Conservation (phyloP, 2,329 filamentous ascomycete species). For the Fusarium mangiferae region DNA sequence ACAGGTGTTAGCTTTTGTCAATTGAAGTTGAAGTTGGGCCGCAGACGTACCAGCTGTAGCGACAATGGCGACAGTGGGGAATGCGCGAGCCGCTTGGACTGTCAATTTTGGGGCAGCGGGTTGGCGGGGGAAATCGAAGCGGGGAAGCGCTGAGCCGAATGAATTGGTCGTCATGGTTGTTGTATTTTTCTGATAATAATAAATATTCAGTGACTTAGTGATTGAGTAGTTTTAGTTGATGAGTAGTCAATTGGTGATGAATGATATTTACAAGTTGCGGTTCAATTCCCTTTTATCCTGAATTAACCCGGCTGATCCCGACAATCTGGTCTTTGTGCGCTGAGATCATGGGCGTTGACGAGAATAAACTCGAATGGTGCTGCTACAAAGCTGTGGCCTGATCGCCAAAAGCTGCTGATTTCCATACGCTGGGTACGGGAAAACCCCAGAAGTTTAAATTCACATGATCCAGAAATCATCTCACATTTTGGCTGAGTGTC, state of each 20-base stretch:
- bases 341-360: neutral
- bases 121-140: neutral
- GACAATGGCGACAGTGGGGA: neutral
- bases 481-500: neutral
- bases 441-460: neutral
- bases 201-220: neutral
- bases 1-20: rapidly evolving
- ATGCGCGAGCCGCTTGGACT: neutral
- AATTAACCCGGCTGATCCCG: neutral
- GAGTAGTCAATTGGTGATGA: neutral
- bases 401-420: neutral
- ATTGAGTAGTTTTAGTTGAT: neutral
- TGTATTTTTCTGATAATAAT: neutral
- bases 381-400: neutral
- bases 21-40: rapidly evolving
- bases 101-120: neutral
- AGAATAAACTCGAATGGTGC: neutral
- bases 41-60: neutral
- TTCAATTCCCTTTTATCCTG: neutral
- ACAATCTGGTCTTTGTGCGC: neutral
- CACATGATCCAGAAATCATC: neutral
- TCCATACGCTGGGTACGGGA: neutral
- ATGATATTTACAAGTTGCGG: neutral
- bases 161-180: neutral
- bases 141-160: neutral